A percentile compares a stretch with the other conserved stretches of the same genome.
These are phyloP conservation scores for Phaeosphaeria sp. DNA, from an alignment of 2,329 filamentous ascomycete genomes.

Conservation along the genomic window DNA sequence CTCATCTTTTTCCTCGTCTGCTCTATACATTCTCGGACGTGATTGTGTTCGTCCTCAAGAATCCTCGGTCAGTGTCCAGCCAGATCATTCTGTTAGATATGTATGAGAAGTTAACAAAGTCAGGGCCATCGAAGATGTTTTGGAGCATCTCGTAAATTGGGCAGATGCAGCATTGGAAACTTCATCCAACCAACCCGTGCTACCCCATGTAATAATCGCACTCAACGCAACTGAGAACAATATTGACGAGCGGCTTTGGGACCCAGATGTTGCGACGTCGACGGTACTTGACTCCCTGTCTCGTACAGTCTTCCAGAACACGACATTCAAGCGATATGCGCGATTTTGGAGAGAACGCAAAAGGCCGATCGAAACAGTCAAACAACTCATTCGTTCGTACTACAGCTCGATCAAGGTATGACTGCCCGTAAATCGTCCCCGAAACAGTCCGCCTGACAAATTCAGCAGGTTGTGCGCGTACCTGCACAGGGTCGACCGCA, in stretches of 20 bases:
- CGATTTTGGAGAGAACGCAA: conserved; percentile 12
- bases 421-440: background rate
- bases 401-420: conserved; percentile 55
- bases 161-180: conserved; percentile 14
- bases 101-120: background rate
- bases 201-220: conserved; percentile 63
- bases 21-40: conserved; percentile 55
- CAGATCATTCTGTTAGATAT: background rate
- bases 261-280: conserved; percentile 51
- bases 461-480: conserved; percentile 48
- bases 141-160: conserved; percentile 15
- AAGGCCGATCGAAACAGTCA: conserved; percentile 13
- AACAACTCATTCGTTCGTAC: conserved; percentile 47
- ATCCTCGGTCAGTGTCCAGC: conserved; percentile 38
- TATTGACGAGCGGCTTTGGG: conserved; percentile 53
- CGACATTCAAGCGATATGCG: conserved; percentile 7
- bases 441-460: background rate
- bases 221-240: conserved; percentile 56
- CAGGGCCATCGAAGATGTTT: conserved; percentile 3
- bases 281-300: conserved; percentile 36
- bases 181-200: conserved; percentile 59
- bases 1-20: conserved; percentile 50
- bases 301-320: conserved; percentile 7
- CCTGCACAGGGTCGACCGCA: conserved; percentile 54
- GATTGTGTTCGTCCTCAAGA: conserved; percentile 52